phyloP scores from a whole-genome alignment of 1,139 yeast species.

The Kodamaea fungicola region DNA sequence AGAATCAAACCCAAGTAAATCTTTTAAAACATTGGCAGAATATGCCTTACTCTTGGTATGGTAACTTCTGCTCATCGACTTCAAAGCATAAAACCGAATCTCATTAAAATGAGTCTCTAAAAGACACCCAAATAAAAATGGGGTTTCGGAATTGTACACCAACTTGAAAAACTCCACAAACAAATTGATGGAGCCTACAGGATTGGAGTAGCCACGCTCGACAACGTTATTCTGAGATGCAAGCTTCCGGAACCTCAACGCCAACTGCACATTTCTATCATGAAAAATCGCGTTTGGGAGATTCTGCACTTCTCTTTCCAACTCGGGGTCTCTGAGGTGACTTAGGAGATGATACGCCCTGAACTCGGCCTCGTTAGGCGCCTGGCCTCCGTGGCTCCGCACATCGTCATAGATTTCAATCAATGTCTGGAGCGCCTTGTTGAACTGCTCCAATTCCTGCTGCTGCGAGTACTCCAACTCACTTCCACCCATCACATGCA shows the following conservation, averaged over 20 bases:
- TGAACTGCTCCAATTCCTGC: slow-evolving; percentile 92
- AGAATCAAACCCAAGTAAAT: slow-evolving; percentile 65
- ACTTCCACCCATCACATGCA: slow-evolving; percentile 84
- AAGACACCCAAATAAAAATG: slow-evolving; percentile 70
- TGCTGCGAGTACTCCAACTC: slow-evolving; percentile 84
- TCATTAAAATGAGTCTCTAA: slow-evolving; percentile 81
- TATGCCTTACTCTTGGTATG: slow-evolving; percentile 73
- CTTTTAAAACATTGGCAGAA: slow-evolving; percentile 42
- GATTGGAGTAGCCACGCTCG: slow-evolving; percentile 53
- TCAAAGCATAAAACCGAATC: slow-evolving; percentile 71
- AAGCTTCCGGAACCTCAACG: slow-evolving; percentile 64
- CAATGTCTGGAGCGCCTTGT: slow-evolving; percentile 85
- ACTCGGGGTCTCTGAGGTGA: slow-evolving; percentile 80
- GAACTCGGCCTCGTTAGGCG: slow-evolving; percentile 91
- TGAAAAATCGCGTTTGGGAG: slow-evolving; percentile 58
- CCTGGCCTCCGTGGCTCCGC: slow-evolving; percentile 60
- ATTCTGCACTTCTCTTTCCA: slow-evolving; percentile 71
- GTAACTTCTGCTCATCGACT: slow-evolving; percentile 62
- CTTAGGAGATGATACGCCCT: slow-evolving; percentile 82
- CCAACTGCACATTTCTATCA: slow-evolving; percentile 62
- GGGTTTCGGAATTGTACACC: slow-evolving; percentile 48
- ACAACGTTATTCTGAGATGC: slow-evolving; percentile 61
- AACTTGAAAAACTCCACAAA: slow-evolving; percentile 65
- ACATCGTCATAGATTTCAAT: slow-evolving; percentile 85
- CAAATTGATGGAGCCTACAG: slow-evolving; percentile 61